Base-by-base conservation (phyloP, 129 eudicot genomes). In the Artemisia tridentata region DNA sequence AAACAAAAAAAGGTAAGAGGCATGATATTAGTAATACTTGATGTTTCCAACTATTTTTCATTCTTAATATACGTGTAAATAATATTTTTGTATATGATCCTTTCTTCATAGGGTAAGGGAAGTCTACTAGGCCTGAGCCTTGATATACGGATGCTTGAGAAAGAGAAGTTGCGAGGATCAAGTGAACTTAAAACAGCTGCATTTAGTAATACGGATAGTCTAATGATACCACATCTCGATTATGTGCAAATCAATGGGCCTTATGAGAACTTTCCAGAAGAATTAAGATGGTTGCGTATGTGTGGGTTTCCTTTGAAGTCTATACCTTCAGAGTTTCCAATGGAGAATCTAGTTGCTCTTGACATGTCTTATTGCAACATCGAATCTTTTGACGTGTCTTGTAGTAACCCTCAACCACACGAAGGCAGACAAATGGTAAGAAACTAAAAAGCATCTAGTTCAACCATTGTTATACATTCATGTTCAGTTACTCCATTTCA, bases 181-280 rank as follows among this genome's bases (percentile, higher is more conserved):
- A n/a, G n/a, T n/a, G n/a, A n/a, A n/a, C n/a, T n/a, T n/a, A n/a
- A n/a, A n/a, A n/a, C n/a, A 20, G 43, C 11, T 4, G 41, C 64
- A 11, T 25, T 58, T 0, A 58, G 41, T 12, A 12, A 23, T 0
- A 58, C 23, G 64, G 17, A 59, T 4, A 25, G 3, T 23, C 7
- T 59, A 13, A 58, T 23, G 17, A 3, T 58, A 21, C 41, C 23
- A 23, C 64, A 58, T 0, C 64, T 58, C 9, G 7, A 58, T 2
- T 23, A 58, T 23, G 13, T 62, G 5, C 67, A 62, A 13, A 9
- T 62, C 12, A 12, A 7, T 6, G 67, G 48, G 20, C 9, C 67
- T 31, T 62, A 62, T 31, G 20, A 62, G 67, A 62, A 62, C 34
- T 62, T 62, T 31, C 67, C 49, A 29, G 5, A 61, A 29, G 19